These are phyloP conservation scores for Erysiphe pulchra DNA, from an alignment of 2,329 filamentous ascomycete species.

Conservation along the genomic window DNA sequence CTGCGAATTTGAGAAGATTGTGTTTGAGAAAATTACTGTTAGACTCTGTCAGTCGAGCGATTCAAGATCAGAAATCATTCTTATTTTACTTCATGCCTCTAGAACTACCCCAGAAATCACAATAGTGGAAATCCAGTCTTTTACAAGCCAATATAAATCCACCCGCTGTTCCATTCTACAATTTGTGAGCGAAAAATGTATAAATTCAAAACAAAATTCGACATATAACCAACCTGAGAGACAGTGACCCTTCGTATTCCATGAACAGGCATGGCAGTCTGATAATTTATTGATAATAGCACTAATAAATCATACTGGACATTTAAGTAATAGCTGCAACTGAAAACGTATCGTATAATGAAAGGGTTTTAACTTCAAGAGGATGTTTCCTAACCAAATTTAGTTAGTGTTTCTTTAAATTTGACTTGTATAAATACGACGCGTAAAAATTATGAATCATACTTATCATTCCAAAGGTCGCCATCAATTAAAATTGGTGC, in stretches of 20 bases:
- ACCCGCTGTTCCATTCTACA: slow-evolving; percentile 66
- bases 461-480: too few relatives aligned
- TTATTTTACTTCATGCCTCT: slow-evolving; percentile 65
- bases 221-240: slow-evolving; percentile 21
- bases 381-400: too few relatives aligned
- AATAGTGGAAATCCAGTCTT: slow-evolving; percentile 87
- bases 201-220: not conserved
- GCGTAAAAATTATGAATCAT: too few relatives aligned
- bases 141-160: slow-evolving; percentile 96
- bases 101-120: slow-evolving; percentile 85
- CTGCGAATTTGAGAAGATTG: slow-evolving; percentile 51
- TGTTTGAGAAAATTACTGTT: slow-evolving; percentile 56
- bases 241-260: slow-evolving; percentile 25
- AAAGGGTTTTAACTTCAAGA: too few relatives aligned
- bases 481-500: too few relatives aligned
- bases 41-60: not conserved
- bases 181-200: not conserved
- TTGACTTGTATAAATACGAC: too few relatives aligned
- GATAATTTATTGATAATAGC: too few relatives aligned
- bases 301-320: too few relatives aligned
- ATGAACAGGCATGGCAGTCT: slow-evolving; percentile 22
- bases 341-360: too few relatives aligned
- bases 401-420: too few relatives aligned
- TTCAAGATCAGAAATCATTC: not conserved
- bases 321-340: too few relatives aligned